Percentiles rank a stretch among this genome's conserved stretches.
These are phyloP conservation scores for Baudoinia panamericana DNA, from an alignment of 495 filamentous ascomycete species.

Conservation along the genomic window DNA sequence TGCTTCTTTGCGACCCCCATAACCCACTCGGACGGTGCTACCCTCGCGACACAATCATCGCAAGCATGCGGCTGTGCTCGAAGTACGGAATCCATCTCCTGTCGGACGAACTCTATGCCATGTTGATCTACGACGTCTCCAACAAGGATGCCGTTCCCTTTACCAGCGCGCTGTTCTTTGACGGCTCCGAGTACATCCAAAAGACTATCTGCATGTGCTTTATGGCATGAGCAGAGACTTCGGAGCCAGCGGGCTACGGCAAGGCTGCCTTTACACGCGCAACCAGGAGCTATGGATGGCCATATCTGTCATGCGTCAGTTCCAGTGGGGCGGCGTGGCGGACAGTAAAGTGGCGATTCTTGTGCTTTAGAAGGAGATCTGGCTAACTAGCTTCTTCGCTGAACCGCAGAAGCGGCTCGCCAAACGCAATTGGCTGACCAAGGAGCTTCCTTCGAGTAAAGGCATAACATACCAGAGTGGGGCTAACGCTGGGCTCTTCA, in stretches of 20 bases:
- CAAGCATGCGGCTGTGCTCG: no score
- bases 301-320: constrained; percentile 30
- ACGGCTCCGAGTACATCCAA: background rate
- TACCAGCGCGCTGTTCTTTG: background rate
- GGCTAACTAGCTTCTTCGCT: constrained; percentile 34
- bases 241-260: constrained; percentile 40
- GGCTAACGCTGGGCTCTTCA: constrained; percentile 45
- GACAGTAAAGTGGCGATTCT: constrained; percentile 34
- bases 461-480: constrained; percentile 32
- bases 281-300: constrained; percentile 33
- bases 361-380: constrained; percentile 38
- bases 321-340: constrained; percentile 35
- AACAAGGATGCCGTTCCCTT: no score
- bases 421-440: constrained; percentile 28
- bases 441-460: constrained; percentile 27
- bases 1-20: no score
- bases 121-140: no score
- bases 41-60: no score
- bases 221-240: constrained; percentile 54
- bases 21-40: no score
- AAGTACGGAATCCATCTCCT: no score
- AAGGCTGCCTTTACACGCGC: constrained; percentile 42
- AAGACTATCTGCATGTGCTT: constrained; percentile 38
- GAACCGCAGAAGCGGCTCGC: constrained; percentile 32
- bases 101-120: no score